phyloP scores from a whole-genome alignment of 495 filamentous ascomycete species.

The Penicillium angulare region DNA sequence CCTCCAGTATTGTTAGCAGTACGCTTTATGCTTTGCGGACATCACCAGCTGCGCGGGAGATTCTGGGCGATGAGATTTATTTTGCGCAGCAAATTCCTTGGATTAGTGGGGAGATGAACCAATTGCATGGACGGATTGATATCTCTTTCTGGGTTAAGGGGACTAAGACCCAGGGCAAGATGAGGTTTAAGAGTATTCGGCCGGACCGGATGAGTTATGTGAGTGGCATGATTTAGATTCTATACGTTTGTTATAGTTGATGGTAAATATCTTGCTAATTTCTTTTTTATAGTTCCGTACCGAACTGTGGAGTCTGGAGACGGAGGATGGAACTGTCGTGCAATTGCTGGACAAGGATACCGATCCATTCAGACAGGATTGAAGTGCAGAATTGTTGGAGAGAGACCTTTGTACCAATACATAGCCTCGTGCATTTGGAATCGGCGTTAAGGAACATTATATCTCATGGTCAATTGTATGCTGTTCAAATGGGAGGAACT shows the following conservation, averaged over 20 bases:
- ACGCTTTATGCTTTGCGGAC: conserved; percentile 90
- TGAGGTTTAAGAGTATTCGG: conserved; percentile 78
- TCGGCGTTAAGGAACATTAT: conserved; percentile 32
- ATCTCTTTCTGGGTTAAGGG: conserved; percentile 87
- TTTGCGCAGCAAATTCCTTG: conserved; percentile 85
- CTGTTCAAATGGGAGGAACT: no score
- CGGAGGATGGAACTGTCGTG: conserved; percentile 60
- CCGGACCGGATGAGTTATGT: conserved; percentile 69
- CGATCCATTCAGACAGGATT: conserved; percentile 57
- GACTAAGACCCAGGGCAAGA: conserved; percentile 64
- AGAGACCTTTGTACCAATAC: conserved; percentile 27
- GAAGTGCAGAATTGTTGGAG: neutral
- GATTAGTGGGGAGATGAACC: conserved; percentile 92
- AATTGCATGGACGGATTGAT: conserved; percentile 87
- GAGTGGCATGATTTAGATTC: conserved; percentile 28
- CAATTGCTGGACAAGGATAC: conserved; percentile 61
- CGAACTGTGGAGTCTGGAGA: conserved; percentile 73
- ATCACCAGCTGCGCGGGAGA: conserved; percentile 65
- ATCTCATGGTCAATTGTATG: neutral
- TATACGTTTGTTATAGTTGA: no score
- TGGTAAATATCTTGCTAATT: no score
- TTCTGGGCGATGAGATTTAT: conserved; percentile 89
- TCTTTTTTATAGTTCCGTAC: conserved; percentile 59
- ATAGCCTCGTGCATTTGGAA: conserved; percentile 23
- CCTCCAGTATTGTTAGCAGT: conserved; percentile 74